Base-by-base conservation (phyloP, 768 basidiomycete species). In the Trametes elegans region DNA sequence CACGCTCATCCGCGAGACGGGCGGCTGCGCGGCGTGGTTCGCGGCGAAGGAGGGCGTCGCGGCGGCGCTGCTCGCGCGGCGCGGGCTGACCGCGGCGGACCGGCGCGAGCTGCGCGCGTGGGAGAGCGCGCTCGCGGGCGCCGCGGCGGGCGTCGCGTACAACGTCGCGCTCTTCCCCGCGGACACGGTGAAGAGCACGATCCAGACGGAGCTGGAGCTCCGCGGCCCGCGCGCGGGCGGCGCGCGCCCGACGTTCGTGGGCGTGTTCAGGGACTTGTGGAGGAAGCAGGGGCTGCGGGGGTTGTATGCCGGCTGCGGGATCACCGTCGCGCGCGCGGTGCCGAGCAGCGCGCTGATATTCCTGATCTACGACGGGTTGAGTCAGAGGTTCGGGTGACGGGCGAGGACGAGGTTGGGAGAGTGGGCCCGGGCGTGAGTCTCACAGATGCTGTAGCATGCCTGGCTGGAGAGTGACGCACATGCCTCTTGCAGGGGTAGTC, bases 311-410 rank as follows among this genome's bases (percentile, higher is more conserved):
- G 96, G 96, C 0, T 93, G 90, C 66, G 94, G 93, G 10, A 84
- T 98, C 67, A 98, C 95, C 0, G 85, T 92, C 16, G 81, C 85
- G 38, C 76, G 93, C 53, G 84, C 88, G 7, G 84, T 94, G 49
- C 93, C 93, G 8, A 93, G 90, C 66, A 93, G 89, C 66, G 95
- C 90, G 5, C 79, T 98, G 52, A 93, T 98, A 50, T 98, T 98
- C 68, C 73, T 92, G 61, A 90, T 98, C 47, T 98, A 94, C 63
- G 92, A 96, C 66, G 87, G 84, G 28, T 73, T 96, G 62, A 79
- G 71, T 60, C 73, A 70, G 53, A 68, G 70, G 29, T 85, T 86
- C 71, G 76, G 81, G 28, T 74, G 66, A 55, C 13, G 43, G 23
- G n/a, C n/a, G 5, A 6, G 24, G 26, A 31, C 13, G 5, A 32